Conservation (phyloP, 192 early-diverging fungal species). For the Mortierella alpina region DNA sequence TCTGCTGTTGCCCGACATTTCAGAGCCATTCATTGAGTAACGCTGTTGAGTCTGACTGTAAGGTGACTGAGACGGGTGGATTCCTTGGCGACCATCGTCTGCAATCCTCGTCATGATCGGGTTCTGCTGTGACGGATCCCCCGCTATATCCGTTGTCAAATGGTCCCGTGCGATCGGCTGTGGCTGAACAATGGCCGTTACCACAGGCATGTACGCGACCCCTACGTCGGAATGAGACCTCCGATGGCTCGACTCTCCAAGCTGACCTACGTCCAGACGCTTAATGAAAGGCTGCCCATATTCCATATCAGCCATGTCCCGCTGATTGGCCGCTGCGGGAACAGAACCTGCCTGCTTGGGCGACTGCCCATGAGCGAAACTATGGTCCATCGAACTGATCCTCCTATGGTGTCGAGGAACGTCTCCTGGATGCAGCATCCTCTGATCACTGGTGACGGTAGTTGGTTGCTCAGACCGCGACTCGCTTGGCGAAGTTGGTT, state of each 20-base stretch:
- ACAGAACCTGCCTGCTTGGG: background rate
- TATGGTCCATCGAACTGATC: constrained; percentile 41
- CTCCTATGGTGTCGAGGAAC: constrained; percentile 22
- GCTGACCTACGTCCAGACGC: constrained; percentile 33
- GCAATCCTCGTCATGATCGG: background rate
- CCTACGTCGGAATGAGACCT: constrained; percentile 39
- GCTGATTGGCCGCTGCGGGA: constrained; percentile 3
- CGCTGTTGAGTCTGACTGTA: background rate
- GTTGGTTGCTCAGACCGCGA: background rate
- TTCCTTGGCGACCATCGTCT: background rate
- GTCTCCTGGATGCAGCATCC: background rate
- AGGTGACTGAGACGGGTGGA: background rate
- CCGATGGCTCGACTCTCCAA: constrained; percentile 25
- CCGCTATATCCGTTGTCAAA: background rate
- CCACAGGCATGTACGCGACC: constrained; percentile 13
- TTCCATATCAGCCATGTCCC: background rate
- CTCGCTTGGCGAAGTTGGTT: background rate
- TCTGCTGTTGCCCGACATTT: constrained; percentile 6
- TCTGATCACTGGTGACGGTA: background rate
- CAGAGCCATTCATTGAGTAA: constrained; percentile 2
- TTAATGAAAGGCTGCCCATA: constrained; percentile 29
- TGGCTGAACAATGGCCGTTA: constrained; percentile 9
- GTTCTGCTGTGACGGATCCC: background rate
- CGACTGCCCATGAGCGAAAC: background rate
- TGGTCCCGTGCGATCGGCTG: constrained; percentile 3